Evolutionary conservation across 345 rosid species (phyloP).

Genomic region (Rhizophora apiculata): DNA sequence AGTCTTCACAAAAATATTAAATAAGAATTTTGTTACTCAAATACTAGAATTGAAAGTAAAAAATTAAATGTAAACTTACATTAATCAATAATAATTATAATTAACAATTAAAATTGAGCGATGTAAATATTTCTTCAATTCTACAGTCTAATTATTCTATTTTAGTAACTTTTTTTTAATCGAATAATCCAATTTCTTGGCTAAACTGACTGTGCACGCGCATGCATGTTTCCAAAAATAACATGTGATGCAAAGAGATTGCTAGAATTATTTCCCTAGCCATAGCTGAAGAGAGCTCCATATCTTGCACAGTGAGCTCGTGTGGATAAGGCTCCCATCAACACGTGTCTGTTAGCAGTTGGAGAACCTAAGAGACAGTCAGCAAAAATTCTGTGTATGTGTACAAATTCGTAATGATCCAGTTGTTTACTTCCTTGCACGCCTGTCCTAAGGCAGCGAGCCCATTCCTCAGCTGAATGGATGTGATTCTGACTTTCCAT

Average conservation of each 20-base stretch:
- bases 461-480: conserved; percentile 39
- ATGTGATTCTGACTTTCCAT: conserved; percentile 14
- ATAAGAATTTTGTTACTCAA: too few species aligned
- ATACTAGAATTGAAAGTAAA: too few species aligned
- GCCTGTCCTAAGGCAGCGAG: conserved; percentile 7
- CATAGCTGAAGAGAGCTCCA: background rate
- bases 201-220: too few species aligned
- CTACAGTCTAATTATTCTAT: background rate
- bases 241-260: conserved; percentile 2
- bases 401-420: background rate
- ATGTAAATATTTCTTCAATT: background rate
- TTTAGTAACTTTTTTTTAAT: too few species aligned
- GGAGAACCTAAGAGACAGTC: background rate
- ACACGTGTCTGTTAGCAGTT: conserved; percentile 18
- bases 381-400: background rate
- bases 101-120: too few species aligned
- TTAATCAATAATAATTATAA: too few species aligned
- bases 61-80: too few species aligned
- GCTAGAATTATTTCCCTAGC: background rate
- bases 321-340: conserved; percentile 27
- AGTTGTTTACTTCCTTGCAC: background rate
- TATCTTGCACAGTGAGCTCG: background rate
- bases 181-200: background rate
- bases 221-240: conserved; percentile 10
- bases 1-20: too few species aligned